Evolutionary conservation across 2,329 filamentous ascomycete species (phyloP).

Genomic region (Dactylonectria macrodidyma): DNA sequence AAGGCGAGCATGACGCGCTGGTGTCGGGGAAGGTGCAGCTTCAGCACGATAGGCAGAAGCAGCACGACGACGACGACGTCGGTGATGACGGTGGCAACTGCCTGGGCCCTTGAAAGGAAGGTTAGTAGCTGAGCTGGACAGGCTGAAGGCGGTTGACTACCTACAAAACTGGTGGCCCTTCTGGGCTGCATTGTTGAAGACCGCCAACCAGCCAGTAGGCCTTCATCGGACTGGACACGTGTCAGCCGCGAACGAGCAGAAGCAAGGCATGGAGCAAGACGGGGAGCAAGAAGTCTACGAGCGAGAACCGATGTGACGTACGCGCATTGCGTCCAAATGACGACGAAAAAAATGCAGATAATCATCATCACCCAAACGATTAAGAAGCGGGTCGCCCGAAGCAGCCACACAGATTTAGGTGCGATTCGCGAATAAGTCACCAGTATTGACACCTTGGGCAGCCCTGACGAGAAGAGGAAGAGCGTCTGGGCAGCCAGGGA

Average conservation of each 20-base stretch:
- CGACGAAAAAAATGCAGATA: too few species aligned
- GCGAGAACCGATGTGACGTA: conserved; percentile 36
- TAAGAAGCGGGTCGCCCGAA: too few species aligned
- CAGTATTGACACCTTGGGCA: too few species aligned
- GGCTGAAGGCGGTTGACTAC: conserved; percentile 5
- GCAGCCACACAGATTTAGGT: too few species aligned
- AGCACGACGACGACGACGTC: conserved; percentile 55
- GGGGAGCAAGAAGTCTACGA: not conserved
- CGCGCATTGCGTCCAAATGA: conserved; percentile 55
- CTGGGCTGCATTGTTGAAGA: conserved; percentile 47
- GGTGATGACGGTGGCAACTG: conserved; percentile 49
- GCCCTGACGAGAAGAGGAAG: too few species aligned
- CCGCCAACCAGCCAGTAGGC: conserved; percentile 43
- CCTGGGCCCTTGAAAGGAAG: conserved; percentile 44
- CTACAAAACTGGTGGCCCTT: conserved; percentile 45
- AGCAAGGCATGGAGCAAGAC: not conserved
- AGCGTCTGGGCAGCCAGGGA: too few species aligned
- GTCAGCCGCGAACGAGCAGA: not conserved
- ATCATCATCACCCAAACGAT: too few species aligned
- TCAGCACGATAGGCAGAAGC: conserved; percentile 53
- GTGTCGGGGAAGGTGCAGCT: conserved; percentile 48
- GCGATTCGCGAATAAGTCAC: too few species aligned
- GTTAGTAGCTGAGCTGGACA: not conserved
- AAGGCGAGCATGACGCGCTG: conserved; percentile 54
- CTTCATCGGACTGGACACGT: conserved; percentile 30